Conservation (phyloP, 1,284 basidiomycete species). For the Lignosus rhinocerotis region DNA sequence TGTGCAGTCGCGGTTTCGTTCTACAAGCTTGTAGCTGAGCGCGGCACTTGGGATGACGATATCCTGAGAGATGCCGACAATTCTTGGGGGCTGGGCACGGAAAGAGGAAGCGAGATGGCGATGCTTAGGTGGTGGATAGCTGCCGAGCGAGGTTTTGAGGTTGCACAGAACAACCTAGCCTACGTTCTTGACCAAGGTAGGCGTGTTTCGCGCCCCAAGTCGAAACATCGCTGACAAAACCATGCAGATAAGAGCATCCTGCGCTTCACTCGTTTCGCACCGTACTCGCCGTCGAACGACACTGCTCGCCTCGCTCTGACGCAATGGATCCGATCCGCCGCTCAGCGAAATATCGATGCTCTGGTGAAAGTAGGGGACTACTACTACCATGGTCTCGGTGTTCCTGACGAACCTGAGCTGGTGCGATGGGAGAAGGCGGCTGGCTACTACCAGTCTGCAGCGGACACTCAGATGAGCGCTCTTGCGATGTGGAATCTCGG, state of each 20-base stretch:
- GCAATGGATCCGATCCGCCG: constrained; percentile 94
- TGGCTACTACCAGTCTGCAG: constrained; percentile 90
- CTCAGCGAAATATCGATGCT: constrained; percentile 92
- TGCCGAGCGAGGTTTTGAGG: constrained; percentile 90
- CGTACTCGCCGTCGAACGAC: constrained; percentile 69
- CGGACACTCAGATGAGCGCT: constrained; percentile 87
- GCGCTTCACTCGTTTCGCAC: constrained; percentile 67
- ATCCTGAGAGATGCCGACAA: constrained; percentile 82
- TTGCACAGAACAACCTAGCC: constrained; percentile 95
- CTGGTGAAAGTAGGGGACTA: constrained; percentile 97
- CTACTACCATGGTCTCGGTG: constrained; percentile 87
- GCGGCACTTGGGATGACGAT: constrained; percentile 86
- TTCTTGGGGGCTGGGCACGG: constrained; percentile 74
- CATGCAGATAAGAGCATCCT: constrained; percentile 73
- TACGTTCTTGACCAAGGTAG: constrained; percentile 88
- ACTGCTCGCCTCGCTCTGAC: constrained; percentile 83
- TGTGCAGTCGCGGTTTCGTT: constrained; percentile 88
- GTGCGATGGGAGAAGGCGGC: constrained; percentile 84
- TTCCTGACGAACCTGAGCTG: constrained; percentile 59
- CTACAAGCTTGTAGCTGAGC: constrained; percentile 87
- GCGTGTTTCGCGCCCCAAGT: constrained; percentile 20
- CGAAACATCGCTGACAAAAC: background rate
- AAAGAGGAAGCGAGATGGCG: constrained; percentile 67
- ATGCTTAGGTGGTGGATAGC: constrained; percentile 95
- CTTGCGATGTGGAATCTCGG: constrained; percentile 98